Conservation (phyloP, 805 yeast genomes). For the Starmerella floris region DNA sequence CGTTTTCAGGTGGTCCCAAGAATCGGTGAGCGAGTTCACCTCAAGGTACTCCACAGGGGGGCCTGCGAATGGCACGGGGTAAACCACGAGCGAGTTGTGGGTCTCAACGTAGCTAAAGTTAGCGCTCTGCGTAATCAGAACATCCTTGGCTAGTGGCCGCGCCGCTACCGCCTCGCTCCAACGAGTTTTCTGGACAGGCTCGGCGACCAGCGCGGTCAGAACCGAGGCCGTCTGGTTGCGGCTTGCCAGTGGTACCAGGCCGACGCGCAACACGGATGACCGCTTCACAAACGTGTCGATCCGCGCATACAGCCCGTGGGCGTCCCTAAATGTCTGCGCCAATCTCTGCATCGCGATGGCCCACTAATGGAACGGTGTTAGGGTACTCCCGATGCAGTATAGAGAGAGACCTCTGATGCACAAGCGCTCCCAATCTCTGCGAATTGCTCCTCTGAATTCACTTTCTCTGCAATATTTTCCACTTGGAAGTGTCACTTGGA, state of each 20-base stretch:
- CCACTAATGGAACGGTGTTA: neutral
- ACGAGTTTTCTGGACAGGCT: conserved; percentile 26
- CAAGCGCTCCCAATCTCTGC: neutral
- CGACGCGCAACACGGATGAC: conserved; percentile 22
- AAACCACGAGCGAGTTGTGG: conserved; percentile 26
- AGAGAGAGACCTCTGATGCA: neutral
- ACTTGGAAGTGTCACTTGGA: neutral
- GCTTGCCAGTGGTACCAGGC: conserved; percentile 22
- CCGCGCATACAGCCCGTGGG: conserved; percentile 23
- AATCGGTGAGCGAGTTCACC: conserved; percentile 22
- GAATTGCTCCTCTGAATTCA: neutral
- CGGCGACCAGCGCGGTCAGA: conserved; percentile 25
- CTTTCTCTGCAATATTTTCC: neutral
- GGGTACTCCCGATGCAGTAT: neutral
- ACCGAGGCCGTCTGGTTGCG: conserved; percentile 21
- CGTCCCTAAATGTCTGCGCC: conserved; percentile 21
- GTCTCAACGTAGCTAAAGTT: conserved; percentile 24
- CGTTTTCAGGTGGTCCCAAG: conserved; percentile 22
- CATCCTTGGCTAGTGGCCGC: conserved; percentile 26
- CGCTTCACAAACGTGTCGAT: conserved; percentile 16
- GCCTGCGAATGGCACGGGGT: conserved; percentile 20
- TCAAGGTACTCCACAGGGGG: conserved; percentile 25
- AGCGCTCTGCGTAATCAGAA: conserved; percentile 22
- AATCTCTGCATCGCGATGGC: conserved; percentile 15
- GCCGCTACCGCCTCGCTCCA: conserved; percentile 24